phyloP scores from a whole-genome alignment of 306 rosid species.

The Lagenaria siceraria region DNA sequence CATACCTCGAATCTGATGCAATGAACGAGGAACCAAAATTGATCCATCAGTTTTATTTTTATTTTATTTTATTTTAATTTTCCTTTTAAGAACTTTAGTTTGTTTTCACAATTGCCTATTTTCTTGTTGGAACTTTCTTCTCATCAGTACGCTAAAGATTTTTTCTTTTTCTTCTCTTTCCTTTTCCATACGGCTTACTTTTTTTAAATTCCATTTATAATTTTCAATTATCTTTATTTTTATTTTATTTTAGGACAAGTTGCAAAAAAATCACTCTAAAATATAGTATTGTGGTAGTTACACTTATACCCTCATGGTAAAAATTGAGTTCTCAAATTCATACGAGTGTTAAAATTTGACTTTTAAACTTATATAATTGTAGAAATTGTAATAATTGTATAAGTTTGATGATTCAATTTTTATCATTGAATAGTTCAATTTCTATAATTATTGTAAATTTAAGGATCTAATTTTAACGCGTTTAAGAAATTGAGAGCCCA shows the following conservation, averaged over 20 bases:
- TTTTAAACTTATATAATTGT: no score
- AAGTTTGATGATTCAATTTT: no score
- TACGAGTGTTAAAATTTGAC: no score
- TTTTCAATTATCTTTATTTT: not conserved
- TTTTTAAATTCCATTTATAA: not conserved
- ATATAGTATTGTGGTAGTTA: no score
- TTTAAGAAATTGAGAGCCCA: no score
- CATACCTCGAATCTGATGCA: constrained; percentile 14
- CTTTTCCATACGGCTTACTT: not conserved
- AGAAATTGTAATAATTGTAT: no score
- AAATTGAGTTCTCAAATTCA: no score
- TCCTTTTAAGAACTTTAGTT: not conserved
- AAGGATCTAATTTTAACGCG: no score
- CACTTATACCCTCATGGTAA: no score
- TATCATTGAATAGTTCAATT: no score
- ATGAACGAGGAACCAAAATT: constrained; percentile 7
- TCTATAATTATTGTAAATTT: no score
- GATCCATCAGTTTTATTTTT: not conserved
- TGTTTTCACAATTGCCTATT: not conserved
- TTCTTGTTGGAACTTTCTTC: constrained; percentile 8
- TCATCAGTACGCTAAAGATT: not conserved
- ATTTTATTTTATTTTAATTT: not conserved
- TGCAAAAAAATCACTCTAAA: no score
- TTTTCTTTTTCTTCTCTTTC: not conserved
- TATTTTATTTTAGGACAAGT: not conserved